Evolutionary conservation across 768 basidiomycete genomes (phyloP).

Genomic region (Naganishia randhawae): DNA sequence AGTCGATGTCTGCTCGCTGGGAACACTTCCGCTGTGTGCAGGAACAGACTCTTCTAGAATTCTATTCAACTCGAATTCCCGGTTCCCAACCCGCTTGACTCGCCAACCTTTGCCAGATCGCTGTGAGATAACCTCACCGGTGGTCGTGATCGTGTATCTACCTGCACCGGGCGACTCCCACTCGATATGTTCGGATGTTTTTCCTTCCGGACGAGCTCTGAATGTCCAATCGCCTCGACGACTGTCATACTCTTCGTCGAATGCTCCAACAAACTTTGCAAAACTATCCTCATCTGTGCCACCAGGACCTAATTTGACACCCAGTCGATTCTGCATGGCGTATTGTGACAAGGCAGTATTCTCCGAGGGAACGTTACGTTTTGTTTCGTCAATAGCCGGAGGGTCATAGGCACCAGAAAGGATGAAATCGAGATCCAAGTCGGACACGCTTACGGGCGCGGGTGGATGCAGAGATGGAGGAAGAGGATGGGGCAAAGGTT

Average conservation of each 20-base stretch:
- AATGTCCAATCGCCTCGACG: constrained; percentile 51
- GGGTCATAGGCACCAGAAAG: constrained; percentile 43
- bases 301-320: constrained; percentile 37
- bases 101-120: constrained; percentile 40
- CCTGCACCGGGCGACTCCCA: constrained; percentile 49
- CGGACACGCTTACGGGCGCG: constrained; percentile 47
- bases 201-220: constrained; percentile 33
- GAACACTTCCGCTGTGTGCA: background rate
- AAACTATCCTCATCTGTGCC: constrained; percentile 51
- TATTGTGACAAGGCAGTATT: constrained; percentile 11
- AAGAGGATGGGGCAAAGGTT: constrained; percentile 48
- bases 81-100: constrained; percentile 30
- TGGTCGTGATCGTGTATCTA: constrained; percentile 38
- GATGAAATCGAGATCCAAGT: constrained; percentile 53
- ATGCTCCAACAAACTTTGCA: constrained; percentile 50
- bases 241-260: constrained; percentile 51
- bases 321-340: constrained; percentile 29
- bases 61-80: constrained; percentile 45
- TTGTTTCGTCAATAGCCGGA: constrained; percentile 6
- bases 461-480: constrained; percentile 49
- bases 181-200: constrained; percentile 20
- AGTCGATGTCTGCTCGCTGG: background rate
- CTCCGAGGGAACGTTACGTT: constrained; percentile 7
- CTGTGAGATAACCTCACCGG: constrained; percentile 41
- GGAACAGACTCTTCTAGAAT: constrained; percentile 14